These are phyloP conservation scores for Cyclotella sp. DNA, from an alignment of 108 stramenopile genomes.

Conservation along the genomic window DNA sequence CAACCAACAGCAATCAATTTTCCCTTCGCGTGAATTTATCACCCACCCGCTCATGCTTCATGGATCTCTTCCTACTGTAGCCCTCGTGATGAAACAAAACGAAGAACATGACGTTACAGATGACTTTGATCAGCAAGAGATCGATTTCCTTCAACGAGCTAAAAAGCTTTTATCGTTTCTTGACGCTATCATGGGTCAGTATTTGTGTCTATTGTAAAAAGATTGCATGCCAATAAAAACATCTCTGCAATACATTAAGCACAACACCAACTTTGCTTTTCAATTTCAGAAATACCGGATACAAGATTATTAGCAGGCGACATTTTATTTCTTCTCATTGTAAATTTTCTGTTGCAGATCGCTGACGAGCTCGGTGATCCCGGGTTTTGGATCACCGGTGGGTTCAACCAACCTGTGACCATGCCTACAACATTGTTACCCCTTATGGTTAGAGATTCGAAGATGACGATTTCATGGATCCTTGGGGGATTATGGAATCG, in stretches of 20 bases:
- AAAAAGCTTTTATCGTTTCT: neutral
- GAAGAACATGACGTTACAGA: no score
- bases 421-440: conserved; percentile 41
- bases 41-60: no score
- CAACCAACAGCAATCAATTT: no score
- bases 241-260: neutral
- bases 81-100: no score
- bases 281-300: conserved; percentile 44
- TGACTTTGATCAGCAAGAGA: no score
- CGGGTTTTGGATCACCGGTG: conserved; percentile 61
- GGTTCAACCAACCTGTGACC: conserved; percentile 68
- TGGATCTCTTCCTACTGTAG: no score
- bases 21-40: no score
- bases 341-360: conserved; percentile 48
- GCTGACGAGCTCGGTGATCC: conserved; percentile 48
- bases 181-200: conserved; percentile 4
- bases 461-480: conserved; percentile 52
- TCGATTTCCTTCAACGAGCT: no score
- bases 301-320: conserved; percentile 36
- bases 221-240: neutral
- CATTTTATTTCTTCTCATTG: conserved; percentile 43
- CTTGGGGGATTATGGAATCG: conserved; percentile 40
- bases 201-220: neutral
- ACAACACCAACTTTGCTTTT: neutral
- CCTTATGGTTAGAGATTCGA: conserved; percentile 43